A percentile compares a stretch with the other conserved stretches of the same genome.
phyloP scores from a whole-genome alignment of 2,329 filamentous ascomycete genomes.

The Ophiostoma pallidulum region DNA sequence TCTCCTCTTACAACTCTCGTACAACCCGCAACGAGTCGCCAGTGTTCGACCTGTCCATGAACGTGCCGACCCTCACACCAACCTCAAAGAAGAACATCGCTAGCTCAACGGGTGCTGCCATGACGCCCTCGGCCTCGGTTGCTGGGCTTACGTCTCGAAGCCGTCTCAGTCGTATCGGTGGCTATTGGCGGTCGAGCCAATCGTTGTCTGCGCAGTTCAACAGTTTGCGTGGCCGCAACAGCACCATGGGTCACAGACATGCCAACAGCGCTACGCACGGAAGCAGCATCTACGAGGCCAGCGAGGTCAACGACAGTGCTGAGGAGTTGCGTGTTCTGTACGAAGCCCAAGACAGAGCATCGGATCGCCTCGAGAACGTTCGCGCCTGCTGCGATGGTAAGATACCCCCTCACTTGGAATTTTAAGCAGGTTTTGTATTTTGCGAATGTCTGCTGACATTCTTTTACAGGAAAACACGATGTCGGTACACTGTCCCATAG shows the following conservation, averaged over 20 bases:
- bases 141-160: slow-evolving; percentile 26
- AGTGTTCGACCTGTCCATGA: slow-evolving; percentile 36
- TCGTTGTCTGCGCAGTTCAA: slow-evolving; percentile 35
- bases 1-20: slow-evolving; percentile 74
- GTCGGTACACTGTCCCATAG: slow-evolving; percentile 46
- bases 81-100: slow-evolving; percentile 31
- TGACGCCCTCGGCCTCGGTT: slow-evolving; percentile 16
- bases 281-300: slow-evolving; percentile 38
- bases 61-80: slow-evolving; percentile 47
- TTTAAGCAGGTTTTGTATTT: not conserved
- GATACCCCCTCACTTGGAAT: slow-evolving; percentile 24
- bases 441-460: not conserved
- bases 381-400: slow-evolving; percentile 94
- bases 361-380: slow-evolving; percentile 84
- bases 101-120: slow-evolving; percentile 21
- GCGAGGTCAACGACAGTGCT: slow-evolving; percentile 62
- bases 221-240: slow-evolving; percentile 43
- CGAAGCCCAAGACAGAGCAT: slow-evolving; percentile 65
- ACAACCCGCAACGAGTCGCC: slow-evolving; percentile 59
- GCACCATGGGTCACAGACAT: slow-evolving; percentile 20
- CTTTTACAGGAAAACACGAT: slow-evolving; percentile 62
- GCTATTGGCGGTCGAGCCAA: slow-evolving; percentile 46
- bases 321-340: slow-evolving; percentile 76
- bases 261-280: slow-evolving; percentile 22
- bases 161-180: slow-evolving; percentile 50